phyloP scores from a whole-genome alignment of 2,329 filamentous ascomycete species.

The Rhynchosporium agropyri region DNA sequence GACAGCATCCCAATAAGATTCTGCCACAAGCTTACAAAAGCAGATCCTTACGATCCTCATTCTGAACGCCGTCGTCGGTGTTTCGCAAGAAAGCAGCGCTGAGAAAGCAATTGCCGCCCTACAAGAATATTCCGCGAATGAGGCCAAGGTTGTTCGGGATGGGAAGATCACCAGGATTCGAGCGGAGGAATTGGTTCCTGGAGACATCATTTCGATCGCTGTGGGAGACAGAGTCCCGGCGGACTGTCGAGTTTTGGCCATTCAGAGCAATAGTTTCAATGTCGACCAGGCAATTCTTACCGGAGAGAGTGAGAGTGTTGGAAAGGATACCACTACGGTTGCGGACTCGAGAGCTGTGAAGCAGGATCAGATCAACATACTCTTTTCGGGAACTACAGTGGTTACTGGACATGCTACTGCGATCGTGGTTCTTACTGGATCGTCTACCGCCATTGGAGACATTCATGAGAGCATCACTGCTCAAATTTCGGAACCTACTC shows the following conservation, averaged over 20 bases:
- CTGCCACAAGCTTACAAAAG: conserved; percentile 26
- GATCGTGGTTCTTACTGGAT: conserved; percentile 86
- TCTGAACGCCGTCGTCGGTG: conserved; percentile 94
- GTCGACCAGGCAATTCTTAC: conserved; percentile 97
- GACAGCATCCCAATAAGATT: conserved; percentile 36
- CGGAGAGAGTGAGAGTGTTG: conserved; percentile 95
- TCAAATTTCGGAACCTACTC: conserved; percentile 96
- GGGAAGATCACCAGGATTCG: conserved; percentile 81
- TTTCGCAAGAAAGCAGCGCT: conserved; percentile 97
- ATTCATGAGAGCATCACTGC: conserved; percentile 98
- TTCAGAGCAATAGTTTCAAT: conserved; percentile 96
- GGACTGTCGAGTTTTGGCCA: conserved; percentile 85
- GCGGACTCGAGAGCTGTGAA: conserved; percentile 84
- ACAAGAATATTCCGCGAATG: conserved; percentile 98
- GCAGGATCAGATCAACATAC: conserved; percentile 96
- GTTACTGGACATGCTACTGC: conserved; percentile 92
- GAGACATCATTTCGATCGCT: conserved; percentile 84
- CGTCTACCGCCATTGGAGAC: conserved; percentile 92
- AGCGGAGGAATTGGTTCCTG: conserved; percentile 95
- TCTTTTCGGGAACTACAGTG: conserved; percentile 97
- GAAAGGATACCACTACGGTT: conserved; percentile 74
- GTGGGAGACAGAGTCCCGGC: conserved; percentile 94
- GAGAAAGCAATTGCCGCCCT: conserved; percentile 98
- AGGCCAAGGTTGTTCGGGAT: conserved; percentile 84
- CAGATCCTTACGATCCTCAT: conserved; percentile 96